Base-by-base conservation (phyloP, 768 basidiomycete species). In the Chalciporus chontae region DNA sequence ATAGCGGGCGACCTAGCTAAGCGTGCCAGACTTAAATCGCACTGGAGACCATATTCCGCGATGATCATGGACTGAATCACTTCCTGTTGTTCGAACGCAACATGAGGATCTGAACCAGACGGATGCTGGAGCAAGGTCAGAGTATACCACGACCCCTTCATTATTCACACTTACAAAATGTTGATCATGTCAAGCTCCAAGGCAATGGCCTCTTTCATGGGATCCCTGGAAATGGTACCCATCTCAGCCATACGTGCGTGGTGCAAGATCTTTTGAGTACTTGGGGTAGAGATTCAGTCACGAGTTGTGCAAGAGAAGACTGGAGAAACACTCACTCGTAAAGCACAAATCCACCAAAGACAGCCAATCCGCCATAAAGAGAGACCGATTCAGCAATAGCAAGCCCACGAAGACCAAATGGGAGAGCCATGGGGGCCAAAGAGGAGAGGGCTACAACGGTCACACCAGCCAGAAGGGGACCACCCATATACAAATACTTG, bases 361-460 rank as follows among this genome's bases (percentile, higher is more conserved):
- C 85, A 13, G 89, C 92, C 26, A 94, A 76, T 43, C 92, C 92
- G 40, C 92, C 92, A 57, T 95, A 94, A 3, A 94, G 76, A 15
- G 84, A 85, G 48, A 94, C 79, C 2, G 82, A 69, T 69, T 95
- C 91, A 5, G 84, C 75, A 41, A 90, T 66, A 5, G 87, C 87
- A 32, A 94, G 77, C 23, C 81, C 77, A 40, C 90, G 84, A 52
- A 90, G 68, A 47, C 89, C 88, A 55, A 90, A 79, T 11, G 91
- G 90, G n/a, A 94, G 80, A 17, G 85, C 80, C 83, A 94, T 85
- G 0, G 92, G 92, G 9, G 92, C 92, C 38, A 95, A 71, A n/a
- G 85, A 85, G 61, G 85, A 83, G 26, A 92, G 77, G 19, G 91
- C 89, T 17, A 94, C 88, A 17, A 94, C 90, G 13, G 89, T 89